These are phyloP conservation scores for Pleochaeta shiraiana DNA, from an alignment of 2,329 filamentous ascomycete genomes.

Conservation along the genomic window DNA sequence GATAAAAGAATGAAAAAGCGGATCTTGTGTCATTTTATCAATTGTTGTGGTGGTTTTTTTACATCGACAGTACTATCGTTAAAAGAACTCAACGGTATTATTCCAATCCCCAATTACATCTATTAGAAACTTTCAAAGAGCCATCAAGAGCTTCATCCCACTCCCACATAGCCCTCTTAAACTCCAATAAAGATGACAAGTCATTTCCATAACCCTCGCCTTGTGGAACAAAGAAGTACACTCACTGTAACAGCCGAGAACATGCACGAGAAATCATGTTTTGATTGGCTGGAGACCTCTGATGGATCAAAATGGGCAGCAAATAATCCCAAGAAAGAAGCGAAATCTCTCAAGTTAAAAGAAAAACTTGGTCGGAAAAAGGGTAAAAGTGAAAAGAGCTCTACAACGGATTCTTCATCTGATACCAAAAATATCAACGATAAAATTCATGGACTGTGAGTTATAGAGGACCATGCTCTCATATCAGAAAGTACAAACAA, in stretches of 20 bases:
- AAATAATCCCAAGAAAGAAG: background rate
- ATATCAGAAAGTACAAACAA: background rate
- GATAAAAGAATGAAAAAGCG: constrained; percentile 1
- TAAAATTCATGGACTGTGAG: background rate
- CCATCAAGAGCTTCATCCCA: background rate
- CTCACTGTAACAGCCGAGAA: background rate
- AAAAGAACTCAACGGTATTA: background rate
- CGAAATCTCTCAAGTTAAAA: background rate
- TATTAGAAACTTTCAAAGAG: background rate
- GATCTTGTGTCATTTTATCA: background rate
- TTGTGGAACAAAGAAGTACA: too few relatives aligned
- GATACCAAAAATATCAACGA: background rate
- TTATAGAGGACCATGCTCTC: background rate
- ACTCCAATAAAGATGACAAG: too few relatives aligned
- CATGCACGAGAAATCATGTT: background rate
- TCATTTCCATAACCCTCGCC: too few relatives aligned
- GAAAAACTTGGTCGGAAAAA: background rate
- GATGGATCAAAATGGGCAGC: background rate
- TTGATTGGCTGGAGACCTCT: background rate
- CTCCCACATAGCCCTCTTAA: background rate
- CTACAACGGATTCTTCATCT: background rate
- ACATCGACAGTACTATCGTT: background rate
- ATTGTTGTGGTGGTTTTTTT: background rate
- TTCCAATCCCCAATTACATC: background rate
- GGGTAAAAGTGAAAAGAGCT: background rate